Base-by-base conservation (phyloP, 2,329 filamentous ascomycete genomes). In the Tolypocladium tundrense region DNA sequence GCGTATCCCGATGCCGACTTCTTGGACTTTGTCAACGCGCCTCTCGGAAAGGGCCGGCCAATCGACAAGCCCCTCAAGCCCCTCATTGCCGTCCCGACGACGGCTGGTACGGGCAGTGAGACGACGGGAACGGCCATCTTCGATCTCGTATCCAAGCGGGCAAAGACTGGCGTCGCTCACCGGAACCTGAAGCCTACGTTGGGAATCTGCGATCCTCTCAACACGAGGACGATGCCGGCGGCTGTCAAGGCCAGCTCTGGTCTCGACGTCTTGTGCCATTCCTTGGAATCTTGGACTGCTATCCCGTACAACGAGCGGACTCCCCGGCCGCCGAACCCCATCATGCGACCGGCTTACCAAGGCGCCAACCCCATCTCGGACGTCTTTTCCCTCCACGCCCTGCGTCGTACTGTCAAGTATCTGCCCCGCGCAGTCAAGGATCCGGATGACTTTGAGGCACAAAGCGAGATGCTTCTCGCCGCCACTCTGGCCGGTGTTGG, bases 111-210 rank as follows among this genome's bases (percentile, higher is more conserved):
- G 0, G 90, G 91, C 4, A 94, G 90, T 57, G 94, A 99, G 74
- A 99, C 94, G 1, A 99, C 94, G 0, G 95, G 94, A 24, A 99
- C 94, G 0, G 95, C 95, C 56, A 99, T 99, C 73, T 99, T 99
- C 72, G 94, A 99, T 68, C 82, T 99, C 0, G 90, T 95, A 2
- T 84, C 87, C 52, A 91, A 91, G 72, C 88, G 88, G 58, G 91
- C 92, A 54, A 99, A 99, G 78, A 99, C 94, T 0, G 94, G 94
- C 55, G 90, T 99, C 62, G 93, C 94, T 2, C 94, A 97, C 77
- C 85, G 95, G 55, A 95, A 94, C 69, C 81, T 99, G 59, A 99
- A 97, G 75, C 94, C 94, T 1, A 96, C 91, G 0, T 82, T 99
- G 8, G 94, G 94, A 50, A 93, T 99, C 67, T 87, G 84, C 62